A percentile compares a stretch with the other conserved stretches of the same genome.
phyloP scores from a whole-genome alignment of 2,329 filamentous ascomycete species.

The Xylaria digitata region DNA sequence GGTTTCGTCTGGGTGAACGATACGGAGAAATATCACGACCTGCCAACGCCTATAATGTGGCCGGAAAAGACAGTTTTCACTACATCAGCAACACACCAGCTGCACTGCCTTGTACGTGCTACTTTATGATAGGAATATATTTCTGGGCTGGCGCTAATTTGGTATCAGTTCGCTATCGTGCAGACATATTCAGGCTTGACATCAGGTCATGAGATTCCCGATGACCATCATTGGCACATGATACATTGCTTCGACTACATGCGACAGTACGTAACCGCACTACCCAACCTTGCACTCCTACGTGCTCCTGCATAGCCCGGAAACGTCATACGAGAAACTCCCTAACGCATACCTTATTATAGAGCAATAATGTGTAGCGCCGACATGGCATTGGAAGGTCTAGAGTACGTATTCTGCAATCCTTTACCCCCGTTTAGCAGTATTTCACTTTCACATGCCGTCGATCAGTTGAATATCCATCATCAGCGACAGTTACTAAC shows the following conservation, averaged over 20 bases:
- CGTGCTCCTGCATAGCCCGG: background rate
- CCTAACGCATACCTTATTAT: background rate
- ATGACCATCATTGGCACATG: conserved; percentile 61
- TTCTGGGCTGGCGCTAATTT: conserved; percentile 1
- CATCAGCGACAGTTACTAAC: background rate
- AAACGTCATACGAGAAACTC: background rate
- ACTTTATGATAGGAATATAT: background rate
- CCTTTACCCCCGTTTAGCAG: too few species aligned
- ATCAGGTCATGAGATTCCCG: conserved; percentile 54
- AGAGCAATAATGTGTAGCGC: conserved; percentile 58
- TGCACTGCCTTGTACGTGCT: conserved; percentile 54
- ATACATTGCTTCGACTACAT: conserved; percentile 63
- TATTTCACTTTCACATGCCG: too few species aligned
- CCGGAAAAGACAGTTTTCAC: conserved; percentile 54
- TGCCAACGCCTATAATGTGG: conserved; percentile 49
- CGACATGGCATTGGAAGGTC: conserved; percentile 59
- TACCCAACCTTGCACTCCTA: too few species aligned
- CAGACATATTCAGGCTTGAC: conserved; percentile 58
- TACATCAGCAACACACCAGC: conserved; percentile 56
- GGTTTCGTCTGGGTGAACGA: conserved; percentile 52
- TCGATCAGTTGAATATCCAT: background rate
- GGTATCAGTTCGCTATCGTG: conserved; percentile 53
- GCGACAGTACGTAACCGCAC: conserved; percentile 48
- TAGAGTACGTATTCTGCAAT: conserved; percentile 28
- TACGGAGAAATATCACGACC: conserved; percentile 48